Conservation (phyloP, 2,329 filamentous ascomycete genomes). For the Colletotrichum musicola region DNA sequence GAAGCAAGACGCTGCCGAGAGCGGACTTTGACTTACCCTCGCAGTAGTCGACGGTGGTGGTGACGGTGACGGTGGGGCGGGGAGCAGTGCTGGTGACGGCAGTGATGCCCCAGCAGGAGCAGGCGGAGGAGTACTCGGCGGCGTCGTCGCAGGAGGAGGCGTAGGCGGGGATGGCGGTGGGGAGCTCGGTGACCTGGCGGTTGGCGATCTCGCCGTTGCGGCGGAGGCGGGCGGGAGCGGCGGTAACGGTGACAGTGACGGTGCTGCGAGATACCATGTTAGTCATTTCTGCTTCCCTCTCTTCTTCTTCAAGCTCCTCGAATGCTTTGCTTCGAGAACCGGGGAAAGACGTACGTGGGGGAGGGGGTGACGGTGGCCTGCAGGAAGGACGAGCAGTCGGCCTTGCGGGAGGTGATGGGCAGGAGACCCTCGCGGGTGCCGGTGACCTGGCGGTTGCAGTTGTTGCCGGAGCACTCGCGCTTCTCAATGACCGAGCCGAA, state of each 20-base stretch:
- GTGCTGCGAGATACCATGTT: slow-evolving; percentile 47
- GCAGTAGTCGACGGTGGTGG: slow-evolving; percentile 56
- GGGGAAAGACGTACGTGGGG: slow-evolving; percentile 51
- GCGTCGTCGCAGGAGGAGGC: slow-evolving; percentile 52
- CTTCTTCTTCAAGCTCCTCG: too few species aligned
- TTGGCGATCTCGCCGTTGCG: slow-evolving; percentile 43
- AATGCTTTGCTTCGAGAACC: background rate
- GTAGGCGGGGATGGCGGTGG: slow-evolving; percentile 54
- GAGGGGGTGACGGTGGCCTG: slow-evolving; percentile 54
- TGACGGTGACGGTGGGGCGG: slow-evolving; percentile 55
- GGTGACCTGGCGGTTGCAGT: slow-evolving; percentile 61
- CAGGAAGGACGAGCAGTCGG: slow-evolving; percentile 57
- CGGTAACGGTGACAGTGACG: slow-evolving; percentile 54
- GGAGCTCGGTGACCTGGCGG: slow-evolving; percentile 49
- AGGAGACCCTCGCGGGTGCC: slow-evolving; percentile 54
- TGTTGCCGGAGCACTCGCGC: slow-evolving; percentile 56
- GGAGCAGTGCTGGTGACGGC: slow-evolving; percentile 53
- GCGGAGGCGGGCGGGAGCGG: slow-evolving; percentile 47
- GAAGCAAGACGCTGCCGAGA: too few species aligned
- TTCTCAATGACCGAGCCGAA: slow-evolving; percentile 51
- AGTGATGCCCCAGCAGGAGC: slow-evolving; percentile 60
- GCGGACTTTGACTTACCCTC: slow-evolving; percentile 44
- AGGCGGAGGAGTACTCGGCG: slow-evolving; percentile 55
- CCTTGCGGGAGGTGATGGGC: slow-evolving; percentile 50
- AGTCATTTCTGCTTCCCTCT: background rate